Evolutionary conservation across 306 rosid species (phyloP), one percentile per base, ranked within the genome.

Genomic region (Pueraria montana): DNA sequence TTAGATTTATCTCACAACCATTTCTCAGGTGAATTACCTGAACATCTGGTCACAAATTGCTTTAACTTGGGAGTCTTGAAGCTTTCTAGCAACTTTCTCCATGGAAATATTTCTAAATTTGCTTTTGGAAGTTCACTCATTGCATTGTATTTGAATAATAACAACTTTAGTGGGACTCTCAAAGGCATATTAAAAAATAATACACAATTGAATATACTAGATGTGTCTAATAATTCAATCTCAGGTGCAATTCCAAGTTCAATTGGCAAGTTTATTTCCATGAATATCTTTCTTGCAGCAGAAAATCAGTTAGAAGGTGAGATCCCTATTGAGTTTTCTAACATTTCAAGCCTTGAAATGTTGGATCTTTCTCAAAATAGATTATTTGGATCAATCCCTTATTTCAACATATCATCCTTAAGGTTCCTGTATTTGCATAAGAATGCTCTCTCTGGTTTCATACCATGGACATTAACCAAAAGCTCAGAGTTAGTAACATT

Each of bases 1-100:
- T 43, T 86, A 58, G 80, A 86, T 48, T 12, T 86, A 8, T 86
- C 86, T 2, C 1, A 77, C 9, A 86, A 72, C 8, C 0, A 23
- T 3, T 72, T 86, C 17, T n/a, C 24, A 0, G 83, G 86, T 4
- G 56, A 71, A 26, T 21, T 84, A 45, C 80, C 79, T 2, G 2
- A 21, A 46, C 11, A 36, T n/a, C 0, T 78, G 2, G 26, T 5
- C 50, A 42, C 26, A 1, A 2, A 36, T 0, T 59, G 71, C 5
- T 5, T 6, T 8, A 0, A 0, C 0, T 5, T 79, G 4, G 0
- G 0, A 1, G 0, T 4, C n/a, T 27, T 79, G 56, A 65, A 0
- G 14, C 32, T 84, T 9, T 84, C 87, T 16, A 61, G 65, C 48
- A 84, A 84, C 61, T 55, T 11, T 30, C 17, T 84, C 11, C 23